Percentiles rank a stretch among this genome's conserved stretches.
Evolutionary conservation across 257 asterid genomes (phyloP).

Genomic region (Fraxinus cuspidata): DNA sequence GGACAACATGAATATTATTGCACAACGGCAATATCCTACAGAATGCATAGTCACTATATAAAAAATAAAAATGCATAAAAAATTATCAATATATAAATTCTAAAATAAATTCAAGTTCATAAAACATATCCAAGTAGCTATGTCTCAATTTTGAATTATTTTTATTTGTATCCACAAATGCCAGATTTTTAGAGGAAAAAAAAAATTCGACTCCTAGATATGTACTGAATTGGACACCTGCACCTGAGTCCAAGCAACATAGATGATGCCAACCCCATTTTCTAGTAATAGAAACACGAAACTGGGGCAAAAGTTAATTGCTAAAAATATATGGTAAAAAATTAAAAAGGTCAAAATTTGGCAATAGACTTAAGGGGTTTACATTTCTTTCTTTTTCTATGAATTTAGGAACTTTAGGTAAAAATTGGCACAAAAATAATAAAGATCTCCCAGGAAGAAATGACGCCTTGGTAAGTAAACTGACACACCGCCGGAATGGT

Average conservation of each 20-base stretch:
- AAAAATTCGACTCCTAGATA: background rate
- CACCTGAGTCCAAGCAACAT: background rate
- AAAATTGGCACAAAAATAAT: background rate
- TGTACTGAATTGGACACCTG: background rate
- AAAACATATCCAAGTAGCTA: background rate
- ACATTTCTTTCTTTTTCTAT: background rate
- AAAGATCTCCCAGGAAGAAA: background rate
- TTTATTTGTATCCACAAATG: background rate
- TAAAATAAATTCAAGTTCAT: no score
- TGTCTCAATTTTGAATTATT: background rate
- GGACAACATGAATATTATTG: no score
- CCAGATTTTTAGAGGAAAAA: background rate
- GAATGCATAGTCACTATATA: no score
- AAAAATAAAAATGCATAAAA: no score
- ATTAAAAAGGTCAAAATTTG: background rate
- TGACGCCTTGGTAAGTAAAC: background rate
- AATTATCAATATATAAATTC: no score
- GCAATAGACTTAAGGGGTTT: background rate
- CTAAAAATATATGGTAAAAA: background rate
- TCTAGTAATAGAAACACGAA: background rate
- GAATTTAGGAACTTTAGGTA: background rate
- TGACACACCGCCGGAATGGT: background rate
- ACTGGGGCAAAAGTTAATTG: background rate
- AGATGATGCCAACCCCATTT: background rate
- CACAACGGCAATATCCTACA: no score